Evolutionary conservation across 2,329 filamentous ascomycete species (phyloP), one percentile per base, ranked within the genome.

Genomic region (Aspergillus neoniger): DNA sequence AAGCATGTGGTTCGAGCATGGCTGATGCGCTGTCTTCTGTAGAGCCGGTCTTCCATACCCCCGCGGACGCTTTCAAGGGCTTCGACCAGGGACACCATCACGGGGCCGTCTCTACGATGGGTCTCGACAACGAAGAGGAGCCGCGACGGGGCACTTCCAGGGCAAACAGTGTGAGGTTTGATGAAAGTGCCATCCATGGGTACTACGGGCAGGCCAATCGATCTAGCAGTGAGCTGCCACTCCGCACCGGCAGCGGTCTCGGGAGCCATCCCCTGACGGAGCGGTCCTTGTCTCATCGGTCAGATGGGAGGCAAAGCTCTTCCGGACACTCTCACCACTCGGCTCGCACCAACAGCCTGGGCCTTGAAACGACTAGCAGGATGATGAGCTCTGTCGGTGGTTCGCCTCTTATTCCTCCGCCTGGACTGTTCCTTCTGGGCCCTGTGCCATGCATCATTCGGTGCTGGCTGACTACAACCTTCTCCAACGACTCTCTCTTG

Each of bases 141-240:
- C 87, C 92, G 39, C 86, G 94, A 64, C 91, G 95, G 57, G 91
- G 91, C 19, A 90, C 92, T 17, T 99, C 95, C 17, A 86, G 95
- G 68, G 94, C 95, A 51, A 98, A 98, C 74, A 98, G 95, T 72
- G 95, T 99, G 67, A 91, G 95, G 39, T 99, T 99, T 70, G 95
- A 98, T 72, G 94, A 98, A 74, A 96, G 92, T 72, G 93, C 94
- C 14, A 87, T 96, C 68, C 92, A 96, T 69, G 90, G 91, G 51
- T 92, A 92, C 74, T 96, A 95, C 86, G 89, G 88, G 39, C 91
- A 96, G 71, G 87, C 86, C 65, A 91, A 89, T 61, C 87, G 94
- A 48, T 89, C 92, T 58, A 94, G 91, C 12, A 87, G 91, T 50
- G 95, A 98, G 58, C 89, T 96, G 43, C 89, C 91, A 25, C 81